Percentiles rank a stretch among this genome's conserved stretches.
These are phyloP conservation scores for Eucalyptus sp. DNA, from an alignment of 345 rosid species.

Conservation along the genomic window DNA sequence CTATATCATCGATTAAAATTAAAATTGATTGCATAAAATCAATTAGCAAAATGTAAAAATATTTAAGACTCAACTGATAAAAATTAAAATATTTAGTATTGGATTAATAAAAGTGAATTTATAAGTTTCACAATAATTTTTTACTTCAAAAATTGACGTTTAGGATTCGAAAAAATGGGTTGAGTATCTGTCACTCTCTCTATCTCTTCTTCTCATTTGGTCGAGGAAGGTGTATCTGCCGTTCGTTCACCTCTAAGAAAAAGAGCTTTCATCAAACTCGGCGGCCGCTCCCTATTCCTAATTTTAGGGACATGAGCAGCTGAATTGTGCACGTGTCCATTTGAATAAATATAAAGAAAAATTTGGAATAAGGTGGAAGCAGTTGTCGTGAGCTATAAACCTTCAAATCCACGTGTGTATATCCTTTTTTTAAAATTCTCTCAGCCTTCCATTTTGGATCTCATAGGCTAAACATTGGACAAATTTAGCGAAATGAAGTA, in stretches of 20 bases:
- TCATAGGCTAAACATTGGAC: neutral
- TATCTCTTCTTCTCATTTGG: neutral
- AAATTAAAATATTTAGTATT: too few species aligned
- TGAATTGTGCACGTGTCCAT: neutral
- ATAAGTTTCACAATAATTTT: too few species aligned
- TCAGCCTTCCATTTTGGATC: neutral
- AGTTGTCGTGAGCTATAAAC: neutral
- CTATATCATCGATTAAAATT: too few species aligned
- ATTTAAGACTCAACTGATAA: accelerated
- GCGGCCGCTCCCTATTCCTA: neutral
- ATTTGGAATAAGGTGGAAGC: neutral
- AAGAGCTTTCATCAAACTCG: neutral
- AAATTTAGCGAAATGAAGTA: too few species aligned
- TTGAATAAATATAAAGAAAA: neutral
- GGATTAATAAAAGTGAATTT: too few species aligned
- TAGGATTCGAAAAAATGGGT: neutral
- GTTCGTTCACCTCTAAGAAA: neutral
- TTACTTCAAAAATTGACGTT: neutral
- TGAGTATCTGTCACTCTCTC: neutral
- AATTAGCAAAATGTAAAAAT: too few species aligned
- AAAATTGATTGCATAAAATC: too few species aligned
- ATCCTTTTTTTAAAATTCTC: too few species aligned
- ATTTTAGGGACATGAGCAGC: neutral
- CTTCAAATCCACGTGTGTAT: too few species aligned
- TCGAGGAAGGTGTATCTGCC: neutral